Evolutionary conservation across 2,329 filamentous ascomycete genomes (phyloP), one percentile per base, ranked within the genome.

Genomic region (Talaromyces sp.): DNA sequence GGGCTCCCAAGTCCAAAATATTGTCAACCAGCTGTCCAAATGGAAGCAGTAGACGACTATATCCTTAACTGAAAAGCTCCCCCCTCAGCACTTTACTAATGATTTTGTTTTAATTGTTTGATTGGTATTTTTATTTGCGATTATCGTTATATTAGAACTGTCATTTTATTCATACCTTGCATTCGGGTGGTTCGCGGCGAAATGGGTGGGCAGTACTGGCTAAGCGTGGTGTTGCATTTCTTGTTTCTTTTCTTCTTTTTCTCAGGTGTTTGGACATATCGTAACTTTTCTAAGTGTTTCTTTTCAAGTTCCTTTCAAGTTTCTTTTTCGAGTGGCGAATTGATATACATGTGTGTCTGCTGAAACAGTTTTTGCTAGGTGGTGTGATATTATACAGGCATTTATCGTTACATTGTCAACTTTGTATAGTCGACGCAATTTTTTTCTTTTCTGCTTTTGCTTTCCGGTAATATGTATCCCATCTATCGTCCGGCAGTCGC

Each of bases 1-100:
- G 58, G 67, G 67, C 52, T 68, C 74, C 53, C 78, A 80, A 65
- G 74, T 81, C 39, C 79, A 81, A 65, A 79, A 79, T 61, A 75
- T 81, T 55, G 77, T 81, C 72, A 76, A 79, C 60, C 79, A 81
- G 60, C 64, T 81, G 61, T 70, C 75, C 42, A 78, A 78, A 68
- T 80, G 77, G 74, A 78, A 77, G 68, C 76, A 77, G 71, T 80
- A 72, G 76, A 57, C 19, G 49, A 27, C 13, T 10, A 22, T 25
- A 7, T 19, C 17, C 4, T 30, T 17, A 5, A 30, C 15, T n/a
- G 28, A 11, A 44, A 27, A 52, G 15, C 44, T 47, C 44, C n/a
- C n/a, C 30, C 28, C 25, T 33, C 15, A 44, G 42, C 25, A 2
- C 17, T 32, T 3, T 49, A 19, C 11, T 32, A 30, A 49, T 51